Conservation (phyloP, 176 grass and related monocot genomes). For the Puya raimondii region DNA sequence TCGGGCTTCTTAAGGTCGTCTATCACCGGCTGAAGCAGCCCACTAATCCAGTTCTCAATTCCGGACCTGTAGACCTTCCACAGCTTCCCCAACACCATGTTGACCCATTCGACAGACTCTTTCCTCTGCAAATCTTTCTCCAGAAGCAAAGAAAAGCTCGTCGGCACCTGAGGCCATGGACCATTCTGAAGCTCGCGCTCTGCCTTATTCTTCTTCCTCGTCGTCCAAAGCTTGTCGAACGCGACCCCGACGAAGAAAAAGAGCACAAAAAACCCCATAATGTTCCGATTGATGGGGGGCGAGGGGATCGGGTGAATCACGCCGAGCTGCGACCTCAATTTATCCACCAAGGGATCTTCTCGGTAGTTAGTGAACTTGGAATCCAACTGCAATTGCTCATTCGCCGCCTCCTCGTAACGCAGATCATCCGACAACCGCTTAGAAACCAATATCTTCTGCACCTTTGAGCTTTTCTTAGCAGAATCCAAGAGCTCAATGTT, state of each 20-base stretch:
- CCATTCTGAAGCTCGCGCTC: slow-evolving; percentile 69
- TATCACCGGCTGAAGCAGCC: slow-evolving; percentile 82
- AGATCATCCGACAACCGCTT: slow-evolving; percentile 21
- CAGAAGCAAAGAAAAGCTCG: slow-evolving; percentile 84
- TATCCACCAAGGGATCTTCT: slow-evolving; percentile 85
- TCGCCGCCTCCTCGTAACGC: slow-evolving; percentile 11
- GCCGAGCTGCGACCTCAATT: slow-evolving; percentile 84
- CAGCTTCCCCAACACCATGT: slow-evolving; percentile 94
- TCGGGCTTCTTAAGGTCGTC: slow-evolving; percentile 81
- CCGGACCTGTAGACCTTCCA: slow-evolving; percentile 94
- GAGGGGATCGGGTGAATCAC: slow-evolving; percentile 86
- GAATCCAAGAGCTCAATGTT: slow-evolving; percentile 16
- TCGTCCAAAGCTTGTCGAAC: slow-evolving; percentile 81
- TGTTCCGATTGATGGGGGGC: slow-evolving; percentile 50
- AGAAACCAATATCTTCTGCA: slow-evolving; percentile 27
- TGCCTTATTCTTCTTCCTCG: slow-evolving; percentile 48
- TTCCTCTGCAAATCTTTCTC: slow-evolving; percentile 98
- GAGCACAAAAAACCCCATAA: slow-evolving; percentile 71
- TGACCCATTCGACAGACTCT: slow-evolving; percentile 98
- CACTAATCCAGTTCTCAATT: slow-evolving; percentile 89
- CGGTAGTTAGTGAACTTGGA: slow-evolving; percentile 36
- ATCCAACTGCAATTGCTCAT: slow-evolving; percentile 21
- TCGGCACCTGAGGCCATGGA: slow-evolving; percentile 88
- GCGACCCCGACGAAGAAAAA: slow-evolving; percentile 95
- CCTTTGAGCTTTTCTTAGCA: slow-evolving; percentile 18